These are phyloP conservation scores for Colletotrichum aenigma DNA, from an alignment of 2,329 filamentous ascomycete species.

Conservation along the genomic window DNA sequence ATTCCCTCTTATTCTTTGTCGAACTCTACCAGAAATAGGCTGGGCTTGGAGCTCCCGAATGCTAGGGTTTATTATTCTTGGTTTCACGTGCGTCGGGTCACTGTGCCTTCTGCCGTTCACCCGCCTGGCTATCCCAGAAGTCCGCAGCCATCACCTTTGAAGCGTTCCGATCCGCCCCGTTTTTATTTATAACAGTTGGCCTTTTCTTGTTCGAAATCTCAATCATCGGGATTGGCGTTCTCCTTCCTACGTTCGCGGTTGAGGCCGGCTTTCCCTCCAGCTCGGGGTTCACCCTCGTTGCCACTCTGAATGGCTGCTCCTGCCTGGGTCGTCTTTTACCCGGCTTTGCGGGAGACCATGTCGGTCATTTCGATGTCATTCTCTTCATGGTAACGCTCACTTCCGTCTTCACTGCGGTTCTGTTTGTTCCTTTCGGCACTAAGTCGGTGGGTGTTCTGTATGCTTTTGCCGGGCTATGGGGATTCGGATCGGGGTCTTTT, in stretches of 20 bases:
- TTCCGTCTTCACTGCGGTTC: constrained; percentile 39
- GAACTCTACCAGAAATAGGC: constrained; percentile 28
- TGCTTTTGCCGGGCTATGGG: constrained; percentile 48
- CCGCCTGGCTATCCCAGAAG: constrained; percentile 19
- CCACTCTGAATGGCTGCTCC: constrained; percentile 46
- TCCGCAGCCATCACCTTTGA: constrained; percentile 38
- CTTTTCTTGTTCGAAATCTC: constrained; percentile 52
- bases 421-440: constrained; percentile 50
- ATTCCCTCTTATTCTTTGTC: constrained; percentile 36
- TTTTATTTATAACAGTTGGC: constrained; percentile 43
- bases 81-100: constrained; percentile 27
- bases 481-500: constrained; percentile 51
- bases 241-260: constrained; percentile 50
- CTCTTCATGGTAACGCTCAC: constrained; percentile 23
- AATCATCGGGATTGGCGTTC: constrained; percentile 48
- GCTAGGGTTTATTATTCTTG: constrained; percentile 31
- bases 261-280: constrained; percentile 35
- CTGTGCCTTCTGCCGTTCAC: constrained; percentile 37
- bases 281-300: constrained; percentile 46
- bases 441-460: constrained; percentile 42
- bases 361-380: constrained; percentile 48
- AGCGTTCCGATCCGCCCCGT: constrained; percentile 43
- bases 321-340: constrained; percentile 47
- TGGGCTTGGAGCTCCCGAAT: constrained; percentile 31
- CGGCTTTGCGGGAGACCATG: constrained; percentile 43